Evolutionary conservation across 495 filamentous ascomycete species (phyloP), one percentile per base, ranked within the genome.

Genomic region (Hyaloscypha bicolor): DNA sequence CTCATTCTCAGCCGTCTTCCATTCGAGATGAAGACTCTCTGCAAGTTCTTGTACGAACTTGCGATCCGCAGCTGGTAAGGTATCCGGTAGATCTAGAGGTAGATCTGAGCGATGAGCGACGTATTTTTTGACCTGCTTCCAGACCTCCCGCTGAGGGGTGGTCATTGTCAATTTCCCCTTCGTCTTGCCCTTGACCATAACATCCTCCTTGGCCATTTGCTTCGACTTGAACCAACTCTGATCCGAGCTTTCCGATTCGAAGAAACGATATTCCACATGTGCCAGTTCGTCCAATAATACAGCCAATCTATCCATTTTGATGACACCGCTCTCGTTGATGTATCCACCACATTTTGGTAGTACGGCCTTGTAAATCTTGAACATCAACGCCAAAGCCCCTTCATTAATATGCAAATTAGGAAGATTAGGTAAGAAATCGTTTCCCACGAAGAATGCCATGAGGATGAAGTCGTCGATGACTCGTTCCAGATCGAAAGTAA

Each of bases 381-480:
- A 99, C 94, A 98, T 97, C 69, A 95, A 86, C 22, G 93, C 90
- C 73, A 98, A 80, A 12, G 96, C 96, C 39, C 96, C 96, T 76
- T 98, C 96, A 78, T 99, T 99, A 79, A 99, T 99, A 79, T 98
- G 96, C 67, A 99, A 80, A 69, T 96, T 92, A 3, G 96, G 96
- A 60, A 99, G 81, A 79, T 98, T 97, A 4, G 96, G 96, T 73
- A 99, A 85, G 79, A 99, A 99, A 79, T 99, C 96, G 77, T 99
- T 99, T 76, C 96, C 96, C 75, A 99, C 93, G 75, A 99, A 99
- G 81, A 99, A 99, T 35, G 93, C 94, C 92, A 99, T 96, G 52
- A 99, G 85, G 74, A 99, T 98, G 78, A 99, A 98, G 81, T 99
- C 95, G 72, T 99, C 96, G 78, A 99, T 97, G 69, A 98, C 87